Base-by-base conservation (phyloP, 192 early-diverging fungal genomes). In the Entomortierella chlamydospora region DNA sequence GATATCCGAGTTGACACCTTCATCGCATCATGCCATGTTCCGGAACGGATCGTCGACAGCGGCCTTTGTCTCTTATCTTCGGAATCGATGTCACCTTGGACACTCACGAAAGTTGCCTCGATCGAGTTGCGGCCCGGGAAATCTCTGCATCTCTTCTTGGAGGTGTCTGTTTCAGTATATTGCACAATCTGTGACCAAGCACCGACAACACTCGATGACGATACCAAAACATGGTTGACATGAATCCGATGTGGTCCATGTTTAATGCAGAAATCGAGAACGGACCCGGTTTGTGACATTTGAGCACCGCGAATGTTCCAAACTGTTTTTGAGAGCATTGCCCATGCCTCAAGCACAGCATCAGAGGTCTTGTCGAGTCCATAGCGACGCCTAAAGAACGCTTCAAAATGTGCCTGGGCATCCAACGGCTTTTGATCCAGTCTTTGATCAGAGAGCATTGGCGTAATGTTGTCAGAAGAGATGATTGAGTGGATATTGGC, bases 131-230 rank as follows among this genome's bases (percentile, higher is more conserved):
- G 6, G 39, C 39, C 13, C 39, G 6, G 39, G 39, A 41, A 13
- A 10, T 37, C 61, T 52, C 68, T 2, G 65, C n/a, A n/a, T n/a
- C n/a, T n/a, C n/a, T n/a, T n/a, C n/a, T n/a, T n/a, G n/a, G n/a
- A 68, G 2, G 42, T 51, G 9, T 58, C 66, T 4, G 68, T 79
- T 20, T 70, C 56, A 0, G 68, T 70, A 25, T 62, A 66, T 1
- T 61, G 49, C 3, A 79, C 62, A 42, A 79, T 26, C 43, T 70
- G 67, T 8, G 50, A 22, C 76, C 76, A 79, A 0, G 76, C 61
- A 2, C 25, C 13, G 2, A 70, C 62, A 0, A 79, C 76, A 18
- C 33, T 64, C 3, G 34, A 26, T 79, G 54, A 41, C 70, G 61
- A 43, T 79, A 79, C 61, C 61, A 70, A 39, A 79, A 61, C 18